phyloP scores from a whole-genome alignment of 176 grass and related monocot genomes.

The Oryza meridionalis region DNA sequence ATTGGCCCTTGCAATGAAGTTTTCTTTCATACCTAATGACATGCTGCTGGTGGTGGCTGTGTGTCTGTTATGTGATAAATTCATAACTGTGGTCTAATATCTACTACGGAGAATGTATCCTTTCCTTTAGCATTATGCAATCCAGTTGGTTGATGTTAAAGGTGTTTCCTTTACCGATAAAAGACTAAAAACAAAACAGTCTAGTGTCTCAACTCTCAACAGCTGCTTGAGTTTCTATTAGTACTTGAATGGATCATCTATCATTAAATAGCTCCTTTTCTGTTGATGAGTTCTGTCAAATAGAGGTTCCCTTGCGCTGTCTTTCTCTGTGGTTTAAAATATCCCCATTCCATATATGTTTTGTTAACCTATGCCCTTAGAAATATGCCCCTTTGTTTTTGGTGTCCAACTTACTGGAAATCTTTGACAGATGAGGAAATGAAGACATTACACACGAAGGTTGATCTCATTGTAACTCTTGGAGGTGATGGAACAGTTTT shows the following conservation, averaged over 20 bases:
- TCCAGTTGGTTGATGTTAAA: conserved; percentile 20
- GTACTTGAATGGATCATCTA: not conserved
- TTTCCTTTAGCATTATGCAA: not conserved
- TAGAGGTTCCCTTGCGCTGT: not conserved
- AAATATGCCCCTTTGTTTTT: conserved; percentile 6
- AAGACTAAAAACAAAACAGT: not conserved
- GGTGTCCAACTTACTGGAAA: conserved; percentile 30
- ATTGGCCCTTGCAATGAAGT: not conserved
- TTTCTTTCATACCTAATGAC: not conserved
- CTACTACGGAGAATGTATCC: not conserved
- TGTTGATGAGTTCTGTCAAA: not conserved
- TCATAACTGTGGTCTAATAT: not conserved
- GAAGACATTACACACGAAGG: conserved; percentile 70
- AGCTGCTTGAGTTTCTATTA: conserved; percentile 23
- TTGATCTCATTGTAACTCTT: conserved; percentile 79
- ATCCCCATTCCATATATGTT: not conserved
- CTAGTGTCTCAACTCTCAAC: conserved; percentile 15
- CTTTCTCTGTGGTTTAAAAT: conserved; percentile 22
- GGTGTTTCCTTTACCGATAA: conserved; percentile 12
- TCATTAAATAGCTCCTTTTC: conserved; percentile 17
- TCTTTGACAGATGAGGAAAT: conserved; percentile 66
- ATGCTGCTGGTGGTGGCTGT: not conserved
- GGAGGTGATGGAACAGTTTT: conserved; percentile 86
- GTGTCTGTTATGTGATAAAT: not conserved
- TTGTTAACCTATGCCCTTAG: too few species aligned